These are phyloP conservation scores for Jimgerdemannia flammicorona DNA, from an alignment of 192 early-diverging fungal species.

Conservation along the genomic window DNA sequence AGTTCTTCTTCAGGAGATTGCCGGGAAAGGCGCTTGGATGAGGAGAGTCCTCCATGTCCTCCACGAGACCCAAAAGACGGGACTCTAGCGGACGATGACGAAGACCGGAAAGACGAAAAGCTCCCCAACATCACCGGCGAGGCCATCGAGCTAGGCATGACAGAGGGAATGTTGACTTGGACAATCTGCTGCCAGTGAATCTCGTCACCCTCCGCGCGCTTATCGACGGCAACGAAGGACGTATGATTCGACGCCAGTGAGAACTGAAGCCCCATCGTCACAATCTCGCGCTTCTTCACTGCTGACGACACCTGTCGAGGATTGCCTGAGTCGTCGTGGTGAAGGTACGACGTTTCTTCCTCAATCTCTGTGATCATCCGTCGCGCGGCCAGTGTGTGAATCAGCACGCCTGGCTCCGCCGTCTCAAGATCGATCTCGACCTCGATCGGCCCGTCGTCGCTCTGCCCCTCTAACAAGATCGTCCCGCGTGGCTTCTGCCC, in stretches of 20 bases:
- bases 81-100: not conserved
- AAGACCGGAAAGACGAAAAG: not conserved
- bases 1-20: too few species aligned
- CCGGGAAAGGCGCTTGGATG: too few species aligned
- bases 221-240: conserved; percentile 40
- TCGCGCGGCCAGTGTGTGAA: conserved; percentile 41
- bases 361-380: conserved; percentile 45
- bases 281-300: conserved; percentile 31
- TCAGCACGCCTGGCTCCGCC: conserved; percentile 11
- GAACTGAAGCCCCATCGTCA: conserved; percentile 27
- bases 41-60: too few species aligned
- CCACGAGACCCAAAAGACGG: too few species aligned
- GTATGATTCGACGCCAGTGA: conserved; percentile 28
- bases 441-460: conserved; percentile 36
- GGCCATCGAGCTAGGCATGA: not conserved
- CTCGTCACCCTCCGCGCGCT: not conserved
- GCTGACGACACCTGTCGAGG: not conserved
- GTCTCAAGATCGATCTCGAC: conserved; percentile 30
- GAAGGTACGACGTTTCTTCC: conserved; percentile 39
- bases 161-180: not conserved
- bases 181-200: conserved; percentile 3
- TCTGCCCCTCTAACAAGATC: conserved; percentile 23
- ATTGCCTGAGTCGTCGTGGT: conserved; percentile 3
- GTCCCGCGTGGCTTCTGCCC: conserved; percentile 17
- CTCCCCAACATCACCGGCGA: too few species aligned